A percentile compares a stretch with the other conserved stretches of the same genome.
Evolutionary conservation across 1,139 yeast genomes (phyloP).

Genomic region (Magnusiomyces magnusii): DNA sequence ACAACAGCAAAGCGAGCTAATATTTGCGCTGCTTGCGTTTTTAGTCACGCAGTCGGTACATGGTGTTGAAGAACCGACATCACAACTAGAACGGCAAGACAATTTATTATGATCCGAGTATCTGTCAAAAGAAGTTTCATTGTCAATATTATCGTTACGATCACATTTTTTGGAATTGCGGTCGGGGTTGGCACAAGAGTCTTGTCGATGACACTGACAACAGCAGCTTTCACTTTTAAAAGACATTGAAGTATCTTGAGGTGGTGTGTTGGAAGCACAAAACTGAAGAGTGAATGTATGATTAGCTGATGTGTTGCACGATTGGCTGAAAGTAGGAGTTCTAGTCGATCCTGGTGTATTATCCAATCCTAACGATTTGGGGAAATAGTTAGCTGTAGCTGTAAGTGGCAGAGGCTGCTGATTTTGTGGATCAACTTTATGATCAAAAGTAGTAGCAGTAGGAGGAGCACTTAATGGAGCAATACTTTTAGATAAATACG

Average conservation of each 20-base stretch:
- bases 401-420: background rate
- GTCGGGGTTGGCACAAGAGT: no score
- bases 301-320: background rate
- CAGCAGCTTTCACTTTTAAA: background rate
- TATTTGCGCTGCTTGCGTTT: background rate
- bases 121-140: no score
- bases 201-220: background rate
- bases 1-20: background rate
- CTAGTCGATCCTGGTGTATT: background rate
- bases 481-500: background rate
- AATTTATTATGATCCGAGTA: no score
- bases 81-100: no score
- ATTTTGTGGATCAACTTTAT: background rate
- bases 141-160: no score
- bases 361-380: slow-evolving; percentile 5
- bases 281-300: background rate
- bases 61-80: no score
- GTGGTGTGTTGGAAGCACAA: slow-evolving; percentile 4
- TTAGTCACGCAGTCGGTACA: no score
- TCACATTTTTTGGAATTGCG: no score
- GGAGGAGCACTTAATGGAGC: background rate
- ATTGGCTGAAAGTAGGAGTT: background rate
- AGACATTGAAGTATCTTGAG: background rate
- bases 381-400: background rate
- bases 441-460: background rate